Evolutionary conservation across 352 stramenopile species (phyloP).

Genomic region (Phytophthora gonapodyides): DNA sequence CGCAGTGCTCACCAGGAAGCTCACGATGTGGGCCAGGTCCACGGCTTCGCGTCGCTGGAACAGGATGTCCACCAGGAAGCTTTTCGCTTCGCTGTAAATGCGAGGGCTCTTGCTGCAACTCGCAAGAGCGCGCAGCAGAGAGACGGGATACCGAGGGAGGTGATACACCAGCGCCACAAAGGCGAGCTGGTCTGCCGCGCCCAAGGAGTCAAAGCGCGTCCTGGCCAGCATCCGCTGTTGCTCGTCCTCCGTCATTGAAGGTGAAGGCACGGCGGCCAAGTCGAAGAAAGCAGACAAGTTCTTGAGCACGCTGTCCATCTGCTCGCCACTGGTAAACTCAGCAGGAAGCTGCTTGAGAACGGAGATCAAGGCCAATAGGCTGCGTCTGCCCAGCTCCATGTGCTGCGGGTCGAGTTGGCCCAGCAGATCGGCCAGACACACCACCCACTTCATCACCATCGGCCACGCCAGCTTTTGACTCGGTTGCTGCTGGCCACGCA

Average conservation of each 20-base stretch:
- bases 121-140: conserved; percentile 66
- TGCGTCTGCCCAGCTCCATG: conserved; percentile 64
- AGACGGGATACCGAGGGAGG: conserved; percentile 67
- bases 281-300: conserved; percentile 76
- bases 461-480: conserved; percentile 50
- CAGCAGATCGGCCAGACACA: conserved; percentile 66
- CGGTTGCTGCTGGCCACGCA: conserved; percentile 34
- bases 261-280: conserved; percentile 34
- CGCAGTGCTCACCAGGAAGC: conserved; percentile 79
- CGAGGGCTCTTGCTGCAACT: conserved; percentile 74
- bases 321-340: conserved; percentile 47
- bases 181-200: conserved; percentile 57
- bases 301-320: conserved; percentile 56
- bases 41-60: conserved; percentile 63
- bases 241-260: conserved; percentile 31
- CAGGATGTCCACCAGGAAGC: conserved; percentile 82
- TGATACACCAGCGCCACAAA: conserved; percentile 82
- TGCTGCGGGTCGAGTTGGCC: conserved; percentile 60
- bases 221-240: conserved; percentile 32
- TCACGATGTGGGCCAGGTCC: conserved; percentile 77
- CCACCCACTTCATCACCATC: conserved; percentile 73
- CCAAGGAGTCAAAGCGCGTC: conserved; percentile 61
- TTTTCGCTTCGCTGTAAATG: conserved; percentile 75
- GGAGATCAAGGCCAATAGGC: conserved; percentile 70
- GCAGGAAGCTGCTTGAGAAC: conserved; percentile 77